Evolutionary conservation across 768 basidiomycete genomes (phyloP), one percentile per base, ranked within the genome.

Genomic region (Cubamyces sp.): DNA sequence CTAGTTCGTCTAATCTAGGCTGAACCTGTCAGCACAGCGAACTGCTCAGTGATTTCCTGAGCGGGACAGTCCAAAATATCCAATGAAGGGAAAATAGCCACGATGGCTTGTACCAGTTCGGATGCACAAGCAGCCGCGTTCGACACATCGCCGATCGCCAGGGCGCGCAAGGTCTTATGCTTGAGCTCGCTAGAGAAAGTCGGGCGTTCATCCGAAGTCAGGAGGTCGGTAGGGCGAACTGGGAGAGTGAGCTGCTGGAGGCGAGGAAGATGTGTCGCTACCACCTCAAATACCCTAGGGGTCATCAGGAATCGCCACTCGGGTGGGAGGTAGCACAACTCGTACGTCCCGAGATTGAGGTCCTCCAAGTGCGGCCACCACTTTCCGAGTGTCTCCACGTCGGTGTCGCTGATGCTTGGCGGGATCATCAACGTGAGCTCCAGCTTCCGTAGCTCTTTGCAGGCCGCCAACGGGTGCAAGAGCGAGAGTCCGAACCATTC

Each of bases 341-440:
- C 64, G 64, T 65, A 66, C 26, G 66, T 65, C 39, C 71, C 70
- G 12, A 74, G 66, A 43, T 61, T 50, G 41, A 74, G 66, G 15
- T 69, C 66, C 59, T 69, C 64, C 41, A 74, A 60, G 16, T 34
- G 51, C 3, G 73, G 69, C 74, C 74, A 74, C 73, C 74, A 73
- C 51, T 56, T 45, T 15, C 69, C 68, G 47, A 74, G 52, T 25
- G 50, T 28, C 12, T 58, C 69, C 7, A 74, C 39, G 60, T 74
- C 73, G 1, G 54, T 59, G 59, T 74, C 69, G 55, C 59, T 53
- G 15, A 74, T 51, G 46, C 64, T 71, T 8, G 73, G 68, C 6
- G 71, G 69, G 39, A 70, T 39, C 53, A 66, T 64, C 9, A 68
- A 57, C 15, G 68, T 67, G 57, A 74, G 66, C 2, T 58, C 60